Evolutionary conservation across 2,329 filamentous ascomycete species (phyloP), one percentile per base, ranked within the genome.

Genomic region (Sporothrix luriei): DNA sequence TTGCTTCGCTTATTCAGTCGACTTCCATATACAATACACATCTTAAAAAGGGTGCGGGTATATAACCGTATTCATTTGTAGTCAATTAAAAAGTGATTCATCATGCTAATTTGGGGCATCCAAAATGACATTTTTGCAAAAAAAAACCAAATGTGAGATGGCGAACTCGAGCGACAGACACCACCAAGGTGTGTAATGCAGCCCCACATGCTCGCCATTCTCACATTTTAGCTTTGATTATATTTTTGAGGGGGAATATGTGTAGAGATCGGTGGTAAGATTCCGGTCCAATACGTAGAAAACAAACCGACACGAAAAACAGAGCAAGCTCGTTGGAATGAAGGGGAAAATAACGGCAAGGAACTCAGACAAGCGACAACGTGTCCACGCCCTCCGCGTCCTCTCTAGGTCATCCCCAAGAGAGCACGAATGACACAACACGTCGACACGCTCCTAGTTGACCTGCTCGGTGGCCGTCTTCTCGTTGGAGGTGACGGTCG

Each of bases 391-490:
- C n/a, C n/a, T n/a, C n/a, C n/a, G n/a, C n/a, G n/a, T n/a, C n/a
- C n/a, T n/a, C n/a, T n/a, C n/a, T n/a, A n/a, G n/a, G n/a, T n/a
- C n/a, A n/a, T n/a, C n/a, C n/a, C n/a, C n/a, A n/a, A n/a, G n/a
- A n/a, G n/a, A n/a, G n/a, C n/a, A n/a, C n/a, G n/a, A n/a, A n/a
- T n/a, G n/a, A n/a, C n/a, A n/a, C n/a, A n/a, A n/a, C n/a, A n/a
- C n/a, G n/a, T n/a, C n/a, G n/a, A n/a, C 40, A 43, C 40, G 40
- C 40, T 43, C 40, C 24, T 64, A 46, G n/a, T 16, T 16, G 43
- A 49, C 43, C 38, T 62, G 68, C 68, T 69, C 68, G 51, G n/a
- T 66, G 19, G 49, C 48, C n/a, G 68, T 52, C 70, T 71, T 71
- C 61, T 72, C 71, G 55, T 54, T 59, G 33, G 51, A 16, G 21